These are phyloP conservation scores for Phytophthora lateralis DNA, from an alignment of 352 stramenopile genomes.

Conservation along the genomic window DNA sequence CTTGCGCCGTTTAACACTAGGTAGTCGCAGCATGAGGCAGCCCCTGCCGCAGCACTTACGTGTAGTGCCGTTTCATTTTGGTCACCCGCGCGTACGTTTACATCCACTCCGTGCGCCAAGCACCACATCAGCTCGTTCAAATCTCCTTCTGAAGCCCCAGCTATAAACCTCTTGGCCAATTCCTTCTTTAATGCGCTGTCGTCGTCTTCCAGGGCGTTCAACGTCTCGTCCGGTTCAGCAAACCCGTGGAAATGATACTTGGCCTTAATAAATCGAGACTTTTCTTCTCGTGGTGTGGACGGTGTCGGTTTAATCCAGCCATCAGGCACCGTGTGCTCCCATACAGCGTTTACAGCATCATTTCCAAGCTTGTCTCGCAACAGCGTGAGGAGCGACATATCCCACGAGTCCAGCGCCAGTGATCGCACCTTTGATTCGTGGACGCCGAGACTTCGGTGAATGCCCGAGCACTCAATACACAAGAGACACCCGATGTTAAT, in stretches of 20 bases:
- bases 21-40: constrained; percentile 70
- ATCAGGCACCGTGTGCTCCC: constrained; percentile 60
- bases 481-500: constrained; percentile 96
- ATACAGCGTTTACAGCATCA: constrained; percentile 65
- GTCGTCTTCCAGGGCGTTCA: constrained; percentile 32
- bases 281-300: constrained; percentile 64
- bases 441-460: constrained; percentile 96
- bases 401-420: constrained; percentile 89
- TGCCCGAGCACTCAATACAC: constrained; percentile 97
- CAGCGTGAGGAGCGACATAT: constrained; percentile 74
- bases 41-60: constrained; percentile 42
- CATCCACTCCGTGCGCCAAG: constrained; percentile 79
- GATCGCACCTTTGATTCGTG: constrained; percentile 98
- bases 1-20: constrained; percentile 81
- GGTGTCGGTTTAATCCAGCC: constrained; percentile 61
- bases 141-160: constrained; percentile 41
- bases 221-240: constrained; percentile 36
- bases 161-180: constrained; percentile 55
- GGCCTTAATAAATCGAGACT: constrained; percentile 82
- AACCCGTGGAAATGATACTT: constrained; percentile 88
- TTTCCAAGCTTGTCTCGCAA: constrained; percentile 79
- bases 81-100: constrained; percentile 58
- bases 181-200: constrained; percentile 32
- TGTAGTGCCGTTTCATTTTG: constrained; percentile 70
- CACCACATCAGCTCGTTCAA: constrained; percentile 77